Evolutionary conservation across 78 protist species (phyloP), one percentile per base, ranked within the genome.

Genomic region (Guillardia theta): DNA sequence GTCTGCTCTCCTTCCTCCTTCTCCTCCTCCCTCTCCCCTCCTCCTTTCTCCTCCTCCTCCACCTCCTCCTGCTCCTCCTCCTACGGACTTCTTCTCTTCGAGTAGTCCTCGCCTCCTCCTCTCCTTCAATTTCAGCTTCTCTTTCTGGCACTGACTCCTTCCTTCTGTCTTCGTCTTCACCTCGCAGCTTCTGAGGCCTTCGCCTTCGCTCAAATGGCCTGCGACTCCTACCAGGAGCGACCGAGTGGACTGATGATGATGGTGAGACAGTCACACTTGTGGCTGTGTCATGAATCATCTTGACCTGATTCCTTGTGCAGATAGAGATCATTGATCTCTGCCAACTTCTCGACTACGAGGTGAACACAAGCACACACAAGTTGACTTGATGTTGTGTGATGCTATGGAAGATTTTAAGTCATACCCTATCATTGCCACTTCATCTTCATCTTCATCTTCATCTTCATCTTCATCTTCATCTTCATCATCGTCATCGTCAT

Each of bases 341-440:
- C 83, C n/a, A 70, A 43, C 6, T 70, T 12, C 83, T 70, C 10
- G 83, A 70, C 83, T 70, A 70, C 41, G 83, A 70, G 83, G 83
- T 12, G n/a, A n/a, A n/a, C n/a, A n/a, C n/a, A n/a, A n/a, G n/a
- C n/a, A n/a, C n/a, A n/a, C n/a, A n/a, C n/a, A n/a, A n/a, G n/a
- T n/a, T n/a, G n/a, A n/a, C n/a, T n/a, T n/a, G n/a, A n/a, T n/a
- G n/a, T n/a, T n/a, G n/a, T n/a, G n/a, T n/a, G n/a, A n/a, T n/a
- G n/a, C n/a, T n/a, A n/a, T n/a, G n/a, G n/a, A n/a, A n/a, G n/a
- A n/a, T n/a, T n/a, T n/a, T n/a, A n/a, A n/a, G n/a, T n/a, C n/a
- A n/a, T n/a, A n/a, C n/a, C n/a, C n/a, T n/a, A n/a, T n/a, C n/a
- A n/a, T n/a, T n/a, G n/a, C n/a, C n/a, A n/a, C n/a, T n/a, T n/a